These are phyloP conservation scores for Colletotrichum sp. DNA, from an alignment of 2,329 filamentous ascomycete genomes.

Conservation along the genomic window DNA sequence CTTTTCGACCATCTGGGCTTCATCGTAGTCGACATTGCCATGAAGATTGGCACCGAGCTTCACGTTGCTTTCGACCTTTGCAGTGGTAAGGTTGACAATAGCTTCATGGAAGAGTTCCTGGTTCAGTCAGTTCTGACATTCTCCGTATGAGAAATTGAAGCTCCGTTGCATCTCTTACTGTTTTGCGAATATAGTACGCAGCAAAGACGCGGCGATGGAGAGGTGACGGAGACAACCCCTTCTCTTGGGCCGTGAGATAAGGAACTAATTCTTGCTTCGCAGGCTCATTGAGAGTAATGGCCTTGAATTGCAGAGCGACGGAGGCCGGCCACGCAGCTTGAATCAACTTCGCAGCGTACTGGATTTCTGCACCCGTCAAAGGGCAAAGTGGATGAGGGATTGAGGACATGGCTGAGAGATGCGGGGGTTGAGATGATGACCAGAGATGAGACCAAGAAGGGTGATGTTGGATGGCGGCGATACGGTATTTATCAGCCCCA, in stretches of 20 bases:
- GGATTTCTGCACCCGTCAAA: constrained; percentile 62
- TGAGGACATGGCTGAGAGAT: background rate
- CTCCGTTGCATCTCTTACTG: constrained; percentile 44
- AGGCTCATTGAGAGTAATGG: constrained; percentile 64
- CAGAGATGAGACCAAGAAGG: background rate
- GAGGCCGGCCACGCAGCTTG: constrained; percentile 58
- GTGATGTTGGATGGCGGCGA: background rate
- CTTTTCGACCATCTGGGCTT: constrained; percentile 64
- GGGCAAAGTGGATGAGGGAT: constrained; percentile 62
- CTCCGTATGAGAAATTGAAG: background rate
- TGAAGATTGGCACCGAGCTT: constrained; percentile 65
- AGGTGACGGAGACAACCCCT: constrained; percentile 33
- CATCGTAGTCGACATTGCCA: constrained; percentile 63
- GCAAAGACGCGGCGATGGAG: constrained; percentile 57
- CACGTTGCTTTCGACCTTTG: constrained; percentile 59
- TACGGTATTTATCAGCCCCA: background rate
- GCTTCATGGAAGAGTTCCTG: constrained; percentile 69
- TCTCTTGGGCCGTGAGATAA: constrained; percentile 55
- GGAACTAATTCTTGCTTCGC: constrained; percentile 56
- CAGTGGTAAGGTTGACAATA: constrained; percentile 53
- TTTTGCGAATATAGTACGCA: constrained; percentile 65
- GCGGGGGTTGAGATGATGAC: background rate
- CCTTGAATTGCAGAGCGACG: constrained; percentile 66
- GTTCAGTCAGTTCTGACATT: background rate
- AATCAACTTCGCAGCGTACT: constrained; percentile 52